These are phyloP conservation scores for Bacterosira constricta DNA, from an alignment of 108 stramenopile genomes.

Conservation along the genomic window DNA sequence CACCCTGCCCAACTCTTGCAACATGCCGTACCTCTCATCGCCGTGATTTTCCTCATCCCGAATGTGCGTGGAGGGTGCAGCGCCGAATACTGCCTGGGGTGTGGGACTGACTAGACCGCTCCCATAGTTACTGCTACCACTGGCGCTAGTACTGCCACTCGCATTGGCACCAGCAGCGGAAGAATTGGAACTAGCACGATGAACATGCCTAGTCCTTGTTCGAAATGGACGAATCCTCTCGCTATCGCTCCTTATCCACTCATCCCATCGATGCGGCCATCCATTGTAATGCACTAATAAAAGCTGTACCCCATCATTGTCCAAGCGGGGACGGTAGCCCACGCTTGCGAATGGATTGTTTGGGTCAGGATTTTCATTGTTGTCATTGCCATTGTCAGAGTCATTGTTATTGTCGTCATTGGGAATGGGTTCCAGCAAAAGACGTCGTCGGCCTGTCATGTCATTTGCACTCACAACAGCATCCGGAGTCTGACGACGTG, in stretches of 20 bases:
- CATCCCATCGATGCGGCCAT: constrained; percentile 98
- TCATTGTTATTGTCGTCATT: constrained; percentile 37
- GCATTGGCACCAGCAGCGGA: not conserved
- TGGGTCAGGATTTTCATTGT: constrained; percentile 4
- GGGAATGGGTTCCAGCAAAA: constrained; percentile 71
- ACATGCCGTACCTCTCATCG: constrained; percentile 58
- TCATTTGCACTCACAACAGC: constrained; percentile 79
- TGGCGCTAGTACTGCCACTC: not conserved
- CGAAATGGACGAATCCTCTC: constrained; percentile 89
- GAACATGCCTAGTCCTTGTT: constrained; percentile 73
- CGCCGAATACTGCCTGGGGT: constrained; percentile 69
- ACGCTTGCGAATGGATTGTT: constrained; percentile 25
- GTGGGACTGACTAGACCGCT: constrained; percentile 68
- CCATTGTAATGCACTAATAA: constrained; percentile 96
- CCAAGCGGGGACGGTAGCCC: constrained; percentile 32
- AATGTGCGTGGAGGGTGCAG: constrained; percentile 74
- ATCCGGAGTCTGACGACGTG: constrained; percentile 40
- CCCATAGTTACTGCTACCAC: constrained; percentile 23
- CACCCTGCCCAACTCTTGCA: constrained; percentile 70
- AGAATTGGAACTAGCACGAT: constrained; percentile 21
- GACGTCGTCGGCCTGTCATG: constrained; percentile 70
- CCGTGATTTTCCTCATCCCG: constrained; percentile 51
- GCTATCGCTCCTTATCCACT: constrained; percentile 92
- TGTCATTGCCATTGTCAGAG: constrained; percentile 25
- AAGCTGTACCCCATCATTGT: constrained; percentile 75